These are phyloP conservation scores for Didymella arachidicola DNA, from an alignment of 2,329 filamentous ascomycete species.

Conservation along the genomic window DNA sequence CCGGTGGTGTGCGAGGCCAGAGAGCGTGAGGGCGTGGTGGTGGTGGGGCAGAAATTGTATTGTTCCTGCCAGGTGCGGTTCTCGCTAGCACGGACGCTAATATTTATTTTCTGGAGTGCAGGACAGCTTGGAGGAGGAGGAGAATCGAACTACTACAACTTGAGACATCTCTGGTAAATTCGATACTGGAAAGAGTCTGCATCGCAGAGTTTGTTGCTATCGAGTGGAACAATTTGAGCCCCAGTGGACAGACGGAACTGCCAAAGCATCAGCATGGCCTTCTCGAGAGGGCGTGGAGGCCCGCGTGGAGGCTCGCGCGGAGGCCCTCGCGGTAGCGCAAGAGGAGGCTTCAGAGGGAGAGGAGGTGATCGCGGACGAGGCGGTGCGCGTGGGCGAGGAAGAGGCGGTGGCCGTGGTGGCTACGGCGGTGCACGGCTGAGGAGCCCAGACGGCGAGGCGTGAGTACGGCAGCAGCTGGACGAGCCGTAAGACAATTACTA, in stretches of 20 bases:
- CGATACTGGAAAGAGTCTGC: not conserved
- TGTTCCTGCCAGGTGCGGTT: conserved; percentile 21
- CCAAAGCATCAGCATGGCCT: conserved; percentile 25
- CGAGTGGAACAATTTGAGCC: not conserved
- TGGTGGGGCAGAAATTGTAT: conserved; percentile 25
- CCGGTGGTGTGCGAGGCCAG: conserved; percentile 17
- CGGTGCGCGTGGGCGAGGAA: conserved; percentile 18
- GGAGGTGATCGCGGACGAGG: conserved; percentile 27
- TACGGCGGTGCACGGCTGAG: conserved; percentile 40
- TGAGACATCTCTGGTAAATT: not conserved
- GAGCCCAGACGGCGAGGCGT: conserved; percentile 43
- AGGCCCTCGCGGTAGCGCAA: conserved; percentile 2
- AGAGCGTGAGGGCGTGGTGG: conserved; percentile 27
- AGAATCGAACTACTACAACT: not conserved
- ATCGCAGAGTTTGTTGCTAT: not conserved
- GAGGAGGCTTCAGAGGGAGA: conserved; percentile 26
- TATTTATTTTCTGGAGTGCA: conserved; percentile 22
- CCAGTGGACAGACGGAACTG: not conserved
- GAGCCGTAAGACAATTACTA: conserved; percentile 17
- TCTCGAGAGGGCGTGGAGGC: conserved; percentile 24
- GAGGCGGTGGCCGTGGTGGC: conserved; percentile 41
- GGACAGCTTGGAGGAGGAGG: not conserved
- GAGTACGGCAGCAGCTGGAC: conserved; percentile 30
- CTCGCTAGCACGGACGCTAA: conserved; percentile 25
- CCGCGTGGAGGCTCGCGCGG: conserved; percentile 12